A percentile compares a stretch with the other conserved stretches of the same genome.
Evolutionary conservation across 306 rosid species (phyloP).

Genomic region (Dicorynia guianensis): DNA sequence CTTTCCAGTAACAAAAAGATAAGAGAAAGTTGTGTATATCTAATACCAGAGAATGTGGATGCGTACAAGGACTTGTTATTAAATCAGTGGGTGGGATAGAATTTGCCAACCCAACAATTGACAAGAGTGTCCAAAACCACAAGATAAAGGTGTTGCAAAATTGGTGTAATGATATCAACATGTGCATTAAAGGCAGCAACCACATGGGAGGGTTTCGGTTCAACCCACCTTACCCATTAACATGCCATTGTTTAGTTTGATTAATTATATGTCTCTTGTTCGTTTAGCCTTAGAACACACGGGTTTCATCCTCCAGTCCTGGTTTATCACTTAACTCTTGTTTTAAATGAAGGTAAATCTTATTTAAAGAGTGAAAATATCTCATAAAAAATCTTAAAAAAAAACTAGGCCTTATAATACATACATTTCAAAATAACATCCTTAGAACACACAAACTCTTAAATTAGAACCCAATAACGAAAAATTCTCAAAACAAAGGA

Average conservation of each 20-base stretch:
- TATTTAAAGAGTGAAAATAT: too few relatives aligned
- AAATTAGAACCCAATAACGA: too few relatives aligned
- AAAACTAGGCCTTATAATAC: too few relatives aligned
- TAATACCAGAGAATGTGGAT: conserved; percentile 36
- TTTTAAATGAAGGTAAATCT: too few relatives aligned
- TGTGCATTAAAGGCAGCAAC: conserved; percentile 64
- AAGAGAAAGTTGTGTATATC: background rate
- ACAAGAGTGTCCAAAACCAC: conserved; percentile 54
- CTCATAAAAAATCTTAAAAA: too few relatives aligned
- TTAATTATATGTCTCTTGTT: conserved; percentile 23
- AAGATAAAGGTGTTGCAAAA: conserved; percentile 48
- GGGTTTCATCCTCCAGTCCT: too few relatives aligned
- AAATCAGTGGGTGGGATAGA: conserved; percentile 44
- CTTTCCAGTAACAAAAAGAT: conserved; percentile 12
- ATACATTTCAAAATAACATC: too few relatives aligned
- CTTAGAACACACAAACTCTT: too few relatives aligned
- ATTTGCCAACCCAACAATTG: conserved; percentile 40
- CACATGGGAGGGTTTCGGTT: conserved; percentile 62
- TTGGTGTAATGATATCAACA: conserved; percentile 58
- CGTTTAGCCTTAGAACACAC: background rate
- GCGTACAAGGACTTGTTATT: conserved; percentile 26
- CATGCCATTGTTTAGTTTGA: conserved; percentile 20
- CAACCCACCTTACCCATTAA: conserved; percentile 51
- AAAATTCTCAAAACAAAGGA: too few relatives aligned
- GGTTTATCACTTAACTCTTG: too few relatives aligned